Base-by-base conservation (phyloP, 1,284 basidiomycete genomes). In the Termitomyces sp. region DNA sequence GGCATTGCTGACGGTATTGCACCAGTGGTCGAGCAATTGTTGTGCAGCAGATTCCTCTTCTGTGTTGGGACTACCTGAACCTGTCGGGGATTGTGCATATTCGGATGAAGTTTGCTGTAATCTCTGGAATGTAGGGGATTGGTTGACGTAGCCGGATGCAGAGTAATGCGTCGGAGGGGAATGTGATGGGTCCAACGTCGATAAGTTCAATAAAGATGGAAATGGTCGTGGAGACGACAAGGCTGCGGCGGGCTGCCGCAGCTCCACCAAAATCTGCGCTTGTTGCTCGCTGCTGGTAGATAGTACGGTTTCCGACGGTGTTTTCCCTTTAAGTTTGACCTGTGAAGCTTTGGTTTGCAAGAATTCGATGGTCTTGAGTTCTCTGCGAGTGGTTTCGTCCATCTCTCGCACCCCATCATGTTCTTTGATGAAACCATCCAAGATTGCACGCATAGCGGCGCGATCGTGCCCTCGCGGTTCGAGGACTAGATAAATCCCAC, bases 351-450 rank as follows among this genome's bases (percentile, higher is more conserved):
- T 88, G 50, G 66, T 73, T 69, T 85, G 86, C 58, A 92, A 68
- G 62, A 92, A 89, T 68, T 89, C 85, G 55, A 92, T 89, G 24
- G 88, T 91, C 64, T 84, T 88, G 61, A 91, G 73, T 62, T 92
- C 89, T 61, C 89, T 72, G 42, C 82, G 80, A 5, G 89, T 92
- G 5, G 89, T 92, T 62, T 89, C 86, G 65, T 91, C 89, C 72
- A 88, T 78, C 57, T 90, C 87, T 53, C 77, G 70, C 54, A 81
- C 71, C 4, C 78, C 82, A 59, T 88, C 84, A 62, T 88, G 86
- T 56, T 89, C 86, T 55, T 80, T 76, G 59, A 92, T 75, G 67
- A 92, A 93, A 7, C 76, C 79, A 62, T 92, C 88, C 53, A 93
- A 71, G 48, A 94, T 89, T 36, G 78, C 74, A 60, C 87, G 85